Evolutionary conservation across 495 filamentous ascomycete species (phyloP).

Genomic region (Podospora fimiseda): DNA sequence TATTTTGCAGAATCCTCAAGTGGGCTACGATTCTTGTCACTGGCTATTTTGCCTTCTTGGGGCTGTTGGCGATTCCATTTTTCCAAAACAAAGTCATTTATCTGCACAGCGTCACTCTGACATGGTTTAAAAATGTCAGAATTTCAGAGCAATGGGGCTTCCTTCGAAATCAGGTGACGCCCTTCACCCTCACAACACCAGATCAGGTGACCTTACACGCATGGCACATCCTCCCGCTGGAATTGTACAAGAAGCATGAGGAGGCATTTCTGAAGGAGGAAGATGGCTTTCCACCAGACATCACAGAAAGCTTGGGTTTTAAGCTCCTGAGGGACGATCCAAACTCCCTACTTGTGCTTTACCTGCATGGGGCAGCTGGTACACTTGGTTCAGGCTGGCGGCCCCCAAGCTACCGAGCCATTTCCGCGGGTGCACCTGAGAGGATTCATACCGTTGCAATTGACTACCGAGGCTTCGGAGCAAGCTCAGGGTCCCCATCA

Average conservation of each 20-base stretch:
- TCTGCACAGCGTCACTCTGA: conserved; percentile 61
- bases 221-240: conserved; percentile 64
- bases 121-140: conserved; percentile 57
- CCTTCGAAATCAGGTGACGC: conserved; percentile 65
- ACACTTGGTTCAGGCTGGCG: conserved; percentile 57
- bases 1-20: background rate
- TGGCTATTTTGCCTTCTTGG: conserved; percentile 36
- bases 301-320: conserved; percentile 48
- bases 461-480: conserved; percentile 85
- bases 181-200: conserved; percentile 52
- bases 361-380: conserved; percentile 52
- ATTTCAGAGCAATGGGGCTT: conserved; percentile 74
- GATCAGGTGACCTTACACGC: conserved; percentile 54
- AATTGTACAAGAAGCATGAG: conserved; percentile 52
- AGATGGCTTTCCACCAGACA: conserved; percentile 40
- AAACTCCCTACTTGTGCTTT: conserved; percentile 52
- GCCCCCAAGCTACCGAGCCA: conserved; percentile 55
- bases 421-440: conserved; percentile 48
- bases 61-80: conserved; percentile 41
- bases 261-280: conserved; percentile 39
- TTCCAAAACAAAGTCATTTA: conserved; percentile 49
- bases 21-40: conserved; percentile 28
- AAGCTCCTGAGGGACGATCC: conserved; percentile 53
- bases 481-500: conserved; percentile 67
- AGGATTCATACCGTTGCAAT: conserved; percentile 55